Percentiles rank a stretch among this genome's conserved stretches.
Conservation (phyloP, 352 stramenopile species). For the Blastocystis sp. region DNA sequence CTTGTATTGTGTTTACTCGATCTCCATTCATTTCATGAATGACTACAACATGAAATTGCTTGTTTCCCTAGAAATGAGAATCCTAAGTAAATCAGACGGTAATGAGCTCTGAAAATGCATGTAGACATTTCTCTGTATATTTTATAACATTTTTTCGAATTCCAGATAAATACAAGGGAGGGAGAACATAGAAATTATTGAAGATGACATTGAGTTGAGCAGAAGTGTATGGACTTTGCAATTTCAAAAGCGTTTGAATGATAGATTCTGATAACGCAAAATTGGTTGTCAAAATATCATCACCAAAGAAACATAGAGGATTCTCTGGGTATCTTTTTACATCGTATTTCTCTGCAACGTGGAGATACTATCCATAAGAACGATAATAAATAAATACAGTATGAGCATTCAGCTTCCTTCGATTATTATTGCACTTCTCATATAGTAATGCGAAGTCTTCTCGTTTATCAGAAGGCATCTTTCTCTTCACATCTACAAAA, state of each 20-base stretch:
- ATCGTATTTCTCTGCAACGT: neutral
- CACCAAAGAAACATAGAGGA: neutral
- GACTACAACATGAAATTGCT: no score
- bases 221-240: neutral
- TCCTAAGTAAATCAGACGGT: no score
- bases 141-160: no score
- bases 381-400: neutral
- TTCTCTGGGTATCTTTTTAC: neutral
- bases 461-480: no score
- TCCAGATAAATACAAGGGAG: no score
- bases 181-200: neutral
- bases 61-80: no score
- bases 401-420: neutral
- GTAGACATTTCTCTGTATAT: no score
- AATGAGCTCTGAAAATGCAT: no score
- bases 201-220: neutral
- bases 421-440: neutral
- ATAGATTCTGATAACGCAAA: neutral
- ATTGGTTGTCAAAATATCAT: neutral
- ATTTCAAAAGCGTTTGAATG: neutral
- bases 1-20: no score
- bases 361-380: neutral
- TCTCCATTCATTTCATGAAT: no score
- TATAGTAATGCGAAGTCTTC: neutral
- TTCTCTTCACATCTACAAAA: neutral